phyloP scores from a whole-genome alignment of 805 yeast species.

The Candida nitratophila region DNA sequence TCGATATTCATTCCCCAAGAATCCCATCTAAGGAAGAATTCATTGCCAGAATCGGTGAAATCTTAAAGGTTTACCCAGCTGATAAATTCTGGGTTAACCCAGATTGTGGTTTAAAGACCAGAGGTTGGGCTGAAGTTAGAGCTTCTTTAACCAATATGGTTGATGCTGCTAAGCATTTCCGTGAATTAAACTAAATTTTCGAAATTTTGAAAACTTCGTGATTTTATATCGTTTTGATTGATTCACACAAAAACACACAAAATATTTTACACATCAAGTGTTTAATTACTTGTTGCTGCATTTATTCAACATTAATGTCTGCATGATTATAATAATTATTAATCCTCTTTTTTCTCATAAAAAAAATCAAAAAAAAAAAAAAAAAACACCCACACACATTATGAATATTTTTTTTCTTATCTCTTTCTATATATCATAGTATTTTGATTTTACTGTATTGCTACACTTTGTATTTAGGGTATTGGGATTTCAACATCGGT shows the following conservation, averaged over 20 bases:
- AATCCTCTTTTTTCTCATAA: conserved; percentile 2
- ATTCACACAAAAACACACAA: no score
- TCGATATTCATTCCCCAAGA: conserved; percentile 99
- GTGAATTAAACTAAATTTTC: conserved; percentile 25
- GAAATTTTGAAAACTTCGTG: no score
- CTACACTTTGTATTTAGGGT: conserved; percentile 20
- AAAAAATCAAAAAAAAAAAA: conserved; percentile 3
- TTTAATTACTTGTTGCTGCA: conserved; percentile 15
- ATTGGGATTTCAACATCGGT: conserved; percentile 45
- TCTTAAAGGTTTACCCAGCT: conserved; percentile 95
- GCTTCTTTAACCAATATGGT: conserved; percentile 97
- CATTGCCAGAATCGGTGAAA: conserved; percentile 86
- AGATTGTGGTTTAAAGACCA: conserved; percentile 99
- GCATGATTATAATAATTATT: conserved; percentile 3
- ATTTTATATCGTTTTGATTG: background rate
- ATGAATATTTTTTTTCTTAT: conserved; percentile 5
- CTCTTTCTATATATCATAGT: conserved; percentile 3
- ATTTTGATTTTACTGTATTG: conserved; percentile 4
- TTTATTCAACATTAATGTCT: conserved; percentile 33
- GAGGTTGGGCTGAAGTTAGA: conserved; percentile 98
- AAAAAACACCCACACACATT: conserved; percentile 1
- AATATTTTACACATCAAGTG: background rate
- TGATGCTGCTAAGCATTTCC: conserved; percentile 96
- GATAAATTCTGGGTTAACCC: conserved; percentile 99
- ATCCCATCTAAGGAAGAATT: conserved; percentile 97